phyloP scores from a whole-genome alignment of 805 yeast species.

The Saccharomyces cerevisiae region DNA sequence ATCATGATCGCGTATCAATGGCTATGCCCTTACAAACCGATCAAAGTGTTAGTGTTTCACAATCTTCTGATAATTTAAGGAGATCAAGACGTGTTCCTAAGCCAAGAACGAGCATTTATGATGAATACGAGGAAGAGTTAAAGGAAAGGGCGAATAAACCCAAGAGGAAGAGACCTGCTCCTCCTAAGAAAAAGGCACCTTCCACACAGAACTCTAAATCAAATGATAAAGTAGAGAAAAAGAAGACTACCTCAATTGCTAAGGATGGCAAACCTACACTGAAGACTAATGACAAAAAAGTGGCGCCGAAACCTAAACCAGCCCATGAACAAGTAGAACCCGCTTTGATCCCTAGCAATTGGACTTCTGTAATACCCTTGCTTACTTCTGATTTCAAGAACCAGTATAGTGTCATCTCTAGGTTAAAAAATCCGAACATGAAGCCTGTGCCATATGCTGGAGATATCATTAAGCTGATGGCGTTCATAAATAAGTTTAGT shows the following conservation, averaged over 20 bases:
- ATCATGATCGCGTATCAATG: not conserved
- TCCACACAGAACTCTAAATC: slow-evolving; percentile 7
- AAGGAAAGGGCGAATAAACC: slow-evolving; percentile 1
- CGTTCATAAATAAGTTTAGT: slow-evolving; percentile 19
- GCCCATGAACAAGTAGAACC: slow-evolving; percentile 12
- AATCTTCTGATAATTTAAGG: slow-evolving; percentile 7
- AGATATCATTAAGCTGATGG: slow-evolving; percentile 15
- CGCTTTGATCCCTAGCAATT: slow-evolving; percentile 13
- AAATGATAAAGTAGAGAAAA: slow-evolving; percentile 9
- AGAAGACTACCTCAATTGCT: not conserved
- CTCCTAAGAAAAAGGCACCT: slow-evolving; percentile 7
- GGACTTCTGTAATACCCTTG: slow-evolving; percentile 25
- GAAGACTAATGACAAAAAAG: not conserved
- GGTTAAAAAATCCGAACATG: slow-evolving; percentile 16
- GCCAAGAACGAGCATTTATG: slow-evolving; percentile 15
- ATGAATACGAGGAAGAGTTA: slow-evolving; percentile 11
- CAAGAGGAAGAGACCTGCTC: slow-evolving; percentile 7
- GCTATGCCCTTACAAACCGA: not conserved
- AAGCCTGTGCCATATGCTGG: slow-evolving; percentile 18
- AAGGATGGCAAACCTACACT: not conserved
- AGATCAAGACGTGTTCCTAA: slow-evolving; percentile 21
- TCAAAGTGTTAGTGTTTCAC: not conserved
- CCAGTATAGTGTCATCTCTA: slow-evolving; percentile 15
- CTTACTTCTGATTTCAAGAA: slow-evolving; percentile 14
- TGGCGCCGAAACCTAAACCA: not conserved